Conservation (phyloP, 441 rosid genomes). For the Gossypium schwendimanii region DNA sequence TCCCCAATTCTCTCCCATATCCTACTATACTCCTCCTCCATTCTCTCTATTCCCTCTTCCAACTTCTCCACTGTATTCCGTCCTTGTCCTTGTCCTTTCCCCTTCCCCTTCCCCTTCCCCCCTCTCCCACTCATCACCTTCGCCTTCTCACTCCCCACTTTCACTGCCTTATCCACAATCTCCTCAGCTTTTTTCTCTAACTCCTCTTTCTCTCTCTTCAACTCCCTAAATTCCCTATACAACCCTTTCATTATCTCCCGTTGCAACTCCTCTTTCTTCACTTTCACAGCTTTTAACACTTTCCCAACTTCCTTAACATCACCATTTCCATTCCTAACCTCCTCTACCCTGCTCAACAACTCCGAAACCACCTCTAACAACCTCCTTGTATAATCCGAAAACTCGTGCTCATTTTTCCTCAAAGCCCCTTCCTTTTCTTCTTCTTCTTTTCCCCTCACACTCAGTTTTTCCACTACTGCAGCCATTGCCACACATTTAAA, state of each 20-base stretch:
- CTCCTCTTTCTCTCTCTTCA: constrained; percentile 42
- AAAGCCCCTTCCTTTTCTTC: constrained; percentile 18
- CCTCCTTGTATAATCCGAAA: constrained; percentile 44
- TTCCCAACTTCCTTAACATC: constrained; percentile 28
- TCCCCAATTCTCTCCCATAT: constrained; percentile 68
- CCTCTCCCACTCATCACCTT: constrained; percentile 16
- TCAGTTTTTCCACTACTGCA: constrained; percentile 32
- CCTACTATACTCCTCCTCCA: constrained; percentile 55
- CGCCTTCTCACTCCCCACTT: constrained; percentile 38
- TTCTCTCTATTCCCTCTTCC: constrained; percentile 34
- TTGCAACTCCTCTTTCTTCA: constrained; percentile 54
- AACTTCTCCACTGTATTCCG: constrained; percentile 24
- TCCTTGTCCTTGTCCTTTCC: constrained; percentile 11
- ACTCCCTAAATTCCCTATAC: constrained; percentile 34
- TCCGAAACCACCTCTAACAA: constrained; percentile 55
- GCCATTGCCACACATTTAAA: constrained; percentile 50
- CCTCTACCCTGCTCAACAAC: constrained; percentile 49
- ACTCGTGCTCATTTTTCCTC: constrained; percentile 42
- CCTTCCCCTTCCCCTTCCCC: constrained; percentile 30
- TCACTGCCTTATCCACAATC: constrained; percentile 38
- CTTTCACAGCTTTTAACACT: constrained; percentile 49
- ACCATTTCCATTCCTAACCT: constrained; percentile 50
- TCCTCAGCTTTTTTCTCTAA: constrained; percentile 43
- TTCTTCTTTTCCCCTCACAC: not conserved
- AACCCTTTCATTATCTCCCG: constrained; percentile 58